Conservation (phyloP, 106 monocot genomes). For the Allium sativum region DNA sequence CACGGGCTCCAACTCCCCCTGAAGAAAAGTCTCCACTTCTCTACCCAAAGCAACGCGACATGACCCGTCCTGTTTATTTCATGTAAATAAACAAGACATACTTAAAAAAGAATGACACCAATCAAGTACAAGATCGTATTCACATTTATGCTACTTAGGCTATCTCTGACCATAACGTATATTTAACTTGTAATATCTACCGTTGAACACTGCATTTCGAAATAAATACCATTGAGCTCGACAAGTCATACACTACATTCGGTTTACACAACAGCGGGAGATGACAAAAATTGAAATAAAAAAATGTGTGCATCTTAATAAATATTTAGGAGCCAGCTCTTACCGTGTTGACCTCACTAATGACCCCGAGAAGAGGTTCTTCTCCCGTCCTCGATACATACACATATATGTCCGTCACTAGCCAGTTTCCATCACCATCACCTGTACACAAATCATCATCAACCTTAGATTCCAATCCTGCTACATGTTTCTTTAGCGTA, state of each 20-base stretch:
- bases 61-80: conserved; percentile 56
- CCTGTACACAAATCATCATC: conserved; percentile 11
- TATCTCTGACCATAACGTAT: too few species aligned
- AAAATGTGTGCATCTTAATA: too few species aligned
- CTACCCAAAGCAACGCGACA: conserved; percentile 53
- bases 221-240: too few species aligned
- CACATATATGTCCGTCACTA: conserved; percentile 69
- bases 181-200: too few species aligned
- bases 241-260: too few species aligned
- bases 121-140: neutral
- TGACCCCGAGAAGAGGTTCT: conserved; percentile 45
- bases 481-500: too few species aligned
- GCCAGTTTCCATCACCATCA: conserved; percentile 60
- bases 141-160: neutral
- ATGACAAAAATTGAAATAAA: too few species aligned
- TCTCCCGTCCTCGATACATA: conserved; percentile 57
- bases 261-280: too few species aligned
- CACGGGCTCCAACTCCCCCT: conserved; percentile 56
- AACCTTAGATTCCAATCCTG: neutral
- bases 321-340: neutral
- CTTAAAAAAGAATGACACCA: neutral
- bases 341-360: conserved; percentile 69
- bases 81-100: too few species aligned
- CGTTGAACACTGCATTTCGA: too few species aligned
- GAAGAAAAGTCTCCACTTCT: conserved; percentile 30